phyloP scores from a whole-genome alignment of 2,329 filamentous ascomycete species.

The Exophiala viscosa region DNA sequence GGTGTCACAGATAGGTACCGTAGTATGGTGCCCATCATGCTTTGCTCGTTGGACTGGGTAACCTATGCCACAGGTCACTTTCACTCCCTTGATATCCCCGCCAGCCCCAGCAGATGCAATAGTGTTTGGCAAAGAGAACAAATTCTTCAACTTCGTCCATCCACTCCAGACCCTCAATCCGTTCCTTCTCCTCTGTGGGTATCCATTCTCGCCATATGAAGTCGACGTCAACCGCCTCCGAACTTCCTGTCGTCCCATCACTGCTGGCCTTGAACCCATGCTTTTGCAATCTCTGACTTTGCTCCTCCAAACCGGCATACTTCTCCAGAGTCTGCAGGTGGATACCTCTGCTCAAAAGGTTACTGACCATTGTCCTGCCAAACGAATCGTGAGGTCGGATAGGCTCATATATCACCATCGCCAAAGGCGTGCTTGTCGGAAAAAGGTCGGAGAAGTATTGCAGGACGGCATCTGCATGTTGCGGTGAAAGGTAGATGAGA shows the following conservation, averaged over 20 bases:
- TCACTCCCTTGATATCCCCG: slow-evolving; percentile 44
- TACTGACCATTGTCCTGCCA: slow-evolving; percentile 86
- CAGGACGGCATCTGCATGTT: slow-evolving; percentile 62
- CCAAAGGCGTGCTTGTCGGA: slow-evolving; percentile 46
- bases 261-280: slow-evolving; percentile 58
- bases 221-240: slow-evolving; percentile 58
- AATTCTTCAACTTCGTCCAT: slow-evolving; percentile 96
- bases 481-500: slow-evolving; percentile 75
- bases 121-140: slow-evolving; percentile 80
- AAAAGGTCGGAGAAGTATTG: slow-evolving; percentile 59
- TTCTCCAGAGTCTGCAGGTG: slow-evolving; percentile 74
- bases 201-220: slow-evolving; percentile 80
- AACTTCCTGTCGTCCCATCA: slow-evolving; percentile 34
- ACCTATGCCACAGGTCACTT: slow-evolving; percentile 33
- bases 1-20: no score
- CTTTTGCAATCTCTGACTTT: slow-evolving; percentile 62
- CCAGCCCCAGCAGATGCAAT: slow-evolving; percentile 87
- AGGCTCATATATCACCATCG: slow-evolving; percentile 81
- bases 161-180: slow-evolving; percentile 76
- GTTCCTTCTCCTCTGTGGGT: slow-evolving; percentile 64
- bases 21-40: background rate
- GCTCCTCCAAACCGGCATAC: slow-evolving; percentile 66
- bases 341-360: slow-evolving; percentile 77
- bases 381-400: slow-evolving; percentile 81
- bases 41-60: slow-evolving; percentile 32